Evolutionary conservation across 768 basidiomycete species (phyloP), one percentile per base, ranked within the genome.

Genomic region (Saitozyma sp.): DNA sequence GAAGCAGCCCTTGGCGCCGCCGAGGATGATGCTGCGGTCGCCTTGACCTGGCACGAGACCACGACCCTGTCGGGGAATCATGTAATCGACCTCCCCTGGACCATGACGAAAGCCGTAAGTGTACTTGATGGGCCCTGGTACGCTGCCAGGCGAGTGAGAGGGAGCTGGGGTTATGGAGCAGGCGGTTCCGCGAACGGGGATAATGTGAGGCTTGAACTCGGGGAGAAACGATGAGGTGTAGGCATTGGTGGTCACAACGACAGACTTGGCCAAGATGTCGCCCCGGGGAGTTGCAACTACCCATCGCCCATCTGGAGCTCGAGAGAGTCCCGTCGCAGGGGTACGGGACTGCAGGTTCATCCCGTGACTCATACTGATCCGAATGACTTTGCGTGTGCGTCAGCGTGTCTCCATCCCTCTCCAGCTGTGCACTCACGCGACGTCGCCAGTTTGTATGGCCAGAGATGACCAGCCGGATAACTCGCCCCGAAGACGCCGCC

Each of bases 171-270:
- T 69, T 57, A 73, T 68, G n/a, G 71, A 73, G 52, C 62, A 73
- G 6, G 59, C 71, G 7, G 71, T 65, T 9, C 71, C 71, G 48
- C 71, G 53, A 1, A 73, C 71, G 19, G 73, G 73, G 29, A 64
- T 61, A 41, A 75, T 70, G 8, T 62, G 54, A 14, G 50, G 37
- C 50, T 61, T 70, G 51, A 92, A 76, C 59, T 86, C 84, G 0
- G 90, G 89, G 11, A 96, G 82, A 52, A 95, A 84, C 67, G 89
- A 84, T 2, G 87, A 85, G 7, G 88, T 85, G 64, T 93, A 93
- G 0, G 82, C 93, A 69, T 96, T 96, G 11, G 90, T 92, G 0
- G 90, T 90, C 71, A 94, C 89, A 8, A 96, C 80, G 49, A 95
- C 84, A 58, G 86, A 84, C 19, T 82, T 75, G 67, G 88, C 86